Conservation (phyloP, 2,329 filamentous ascomycete species). For the Fusarium avenaceum region DNA sequence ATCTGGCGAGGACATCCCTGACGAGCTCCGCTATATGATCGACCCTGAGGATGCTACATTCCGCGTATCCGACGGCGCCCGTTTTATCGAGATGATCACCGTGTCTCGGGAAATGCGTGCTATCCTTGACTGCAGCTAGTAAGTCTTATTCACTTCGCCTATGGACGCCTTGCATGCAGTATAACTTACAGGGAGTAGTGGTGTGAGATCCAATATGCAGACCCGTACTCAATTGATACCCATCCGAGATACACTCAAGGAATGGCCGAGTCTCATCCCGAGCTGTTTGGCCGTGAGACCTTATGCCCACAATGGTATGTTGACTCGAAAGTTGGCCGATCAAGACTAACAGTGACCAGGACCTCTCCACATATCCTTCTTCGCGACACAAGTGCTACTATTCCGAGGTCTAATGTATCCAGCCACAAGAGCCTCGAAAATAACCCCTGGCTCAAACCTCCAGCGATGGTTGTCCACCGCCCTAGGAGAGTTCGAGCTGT, state of each 20-base stretch:
- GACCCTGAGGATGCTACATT: conserved; percentile 52
- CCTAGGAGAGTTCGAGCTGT: conserved; percentile 54
- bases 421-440: conserved; percentile 58
- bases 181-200: conserved; percentile 28
- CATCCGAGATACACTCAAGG: conserved; percentile 50
- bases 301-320: conserved; percentile 41
- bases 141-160: conserved; percentile 23
- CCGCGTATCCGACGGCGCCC: conserved; percentile 53
- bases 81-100: conserved; percentile 55
- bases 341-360: conserved; percentile 39
- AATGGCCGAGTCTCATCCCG: conserved; percentile 56
- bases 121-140: conserved; percentile 55
- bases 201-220: conserved; percentile 31
- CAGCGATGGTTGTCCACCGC: conserved; percentile 54
- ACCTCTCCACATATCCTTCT: conserved; percentile 59
- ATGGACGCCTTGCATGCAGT: background rate
- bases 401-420: conserved; percentile 62
- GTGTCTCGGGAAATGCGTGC: conserved; percentile 52
- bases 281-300: conserved; percentile 48
- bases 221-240: conserved; percentile 42
- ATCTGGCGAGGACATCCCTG: conserved; percentile 59
- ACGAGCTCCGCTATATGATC: conserved; percentile 53
- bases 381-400: conserved; percentile 58
- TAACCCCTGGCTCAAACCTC: conserved; percentile 53
- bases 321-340: background rate